Evolutionary conservation across 495 filamentous ascomycete genomes (phyloP), one percentile per base, ranked within the genome.

Genomic region (Penicillium flavigenum): DNA sequence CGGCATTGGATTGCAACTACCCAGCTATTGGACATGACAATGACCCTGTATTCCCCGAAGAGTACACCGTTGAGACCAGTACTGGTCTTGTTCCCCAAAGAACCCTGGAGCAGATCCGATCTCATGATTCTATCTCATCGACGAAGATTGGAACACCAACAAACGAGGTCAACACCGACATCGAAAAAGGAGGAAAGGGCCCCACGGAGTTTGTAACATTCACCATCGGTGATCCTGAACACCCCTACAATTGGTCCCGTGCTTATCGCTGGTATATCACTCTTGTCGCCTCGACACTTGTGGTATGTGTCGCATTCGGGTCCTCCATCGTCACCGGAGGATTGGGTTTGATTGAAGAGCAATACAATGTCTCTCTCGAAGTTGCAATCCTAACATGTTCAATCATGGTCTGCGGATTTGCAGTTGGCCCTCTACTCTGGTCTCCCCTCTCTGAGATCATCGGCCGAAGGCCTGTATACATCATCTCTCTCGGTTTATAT

Each of bases 361-460:
- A 84, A 58, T 89, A 90, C 60, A 42, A 80, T 52, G 81, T 88
- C 54, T 85, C 82, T 38, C 60, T 79, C 6, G 86, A 88, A 69
- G 85, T 86, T 19, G 79, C 83, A 7, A 75, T 88, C n/a, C 68
- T 91, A 3, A 73, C 70, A 12, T 73, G 70, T 32, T 71, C 66
- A 3, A 73, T 73, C 34, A 73, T 73, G 68, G 70, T 73, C 10
- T 73, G 70, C 24, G 71, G 75, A 2, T 79, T 78, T 34, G 73
- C 75, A 12, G 58, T 81, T 16, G 84, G 82, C 5, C 84, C 83
- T 5, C 62, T 80, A 0, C 57, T 84, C 11, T 86, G 74, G 71
- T 82, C 78, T 5, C 91, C 91, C 0, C 68, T 91, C 4, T 91
- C 87, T 7, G 91, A 96, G 65, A 77, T 95, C 47, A 85, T 83